A percentile compares a stretch with the other conserved stretches of the same genome.
These are phyloP conservation scores for Cymbidium sinense DNA, from an alignment of 106 monocot genomes.

Conservation along the genomic window DNA sequence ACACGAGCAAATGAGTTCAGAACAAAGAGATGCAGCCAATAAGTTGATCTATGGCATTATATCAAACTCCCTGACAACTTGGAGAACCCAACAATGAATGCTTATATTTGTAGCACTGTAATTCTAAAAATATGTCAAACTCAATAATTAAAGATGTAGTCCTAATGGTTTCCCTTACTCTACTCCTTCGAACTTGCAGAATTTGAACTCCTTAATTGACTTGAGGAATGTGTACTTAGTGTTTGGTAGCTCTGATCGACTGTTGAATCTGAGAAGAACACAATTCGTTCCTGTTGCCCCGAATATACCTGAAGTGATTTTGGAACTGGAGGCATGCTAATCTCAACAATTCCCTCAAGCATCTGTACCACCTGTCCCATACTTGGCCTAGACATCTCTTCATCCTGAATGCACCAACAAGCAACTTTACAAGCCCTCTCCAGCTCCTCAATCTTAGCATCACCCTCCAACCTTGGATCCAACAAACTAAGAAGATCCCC, in stretches of 20 bases:
- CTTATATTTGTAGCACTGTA: too few species aligned
- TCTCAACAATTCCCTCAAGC: conserved; percentile 26
- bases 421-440: conserved; percentile 18
- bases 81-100: too few species aligned
- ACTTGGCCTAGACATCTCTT: conserved; percentile 13
- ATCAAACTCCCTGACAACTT: too few species aligned
- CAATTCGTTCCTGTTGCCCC: background rate
- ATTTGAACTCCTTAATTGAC: background rate
- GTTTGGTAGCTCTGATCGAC: background rate
- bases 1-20: too few species aligned
- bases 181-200: background rate
- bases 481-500: conserved; percentile 11
- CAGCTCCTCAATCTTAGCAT: conserved; percentile 4
- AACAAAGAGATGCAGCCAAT: too few species aligned
- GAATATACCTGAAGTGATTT: conserved; percentile 3
- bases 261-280: background rate
- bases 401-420: conserved; percentile 23
- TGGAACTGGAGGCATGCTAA: conserved; percentile 24
- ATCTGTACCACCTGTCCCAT: conserved; percentile 21
- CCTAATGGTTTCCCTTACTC: background rate
- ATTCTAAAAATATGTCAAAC: too few species aligned
- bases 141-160: background rate
- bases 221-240: background rate
- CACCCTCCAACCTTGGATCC: conserved; percentile 7
- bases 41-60: too few species aligned